Evolutionary conservation across 495 filamentous ascomycete genomes (phyloP), one percentile per base, ranked within the genome.

Genomic region (Aeminium ludgeri): DNA sequence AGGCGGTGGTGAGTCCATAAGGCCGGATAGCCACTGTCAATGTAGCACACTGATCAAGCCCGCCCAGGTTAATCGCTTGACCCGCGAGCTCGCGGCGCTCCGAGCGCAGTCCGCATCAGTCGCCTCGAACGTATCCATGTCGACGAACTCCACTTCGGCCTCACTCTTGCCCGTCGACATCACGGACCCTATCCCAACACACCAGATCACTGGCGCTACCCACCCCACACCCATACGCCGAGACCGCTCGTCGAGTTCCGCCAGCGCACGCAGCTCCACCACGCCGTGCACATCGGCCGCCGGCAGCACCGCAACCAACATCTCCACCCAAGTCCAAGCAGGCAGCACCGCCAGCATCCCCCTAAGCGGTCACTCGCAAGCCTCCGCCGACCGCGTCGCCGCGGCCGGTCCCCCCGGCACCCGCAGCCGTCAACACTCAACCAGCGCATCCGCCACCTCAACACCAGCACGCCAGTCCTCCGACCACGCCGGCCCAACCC

Each of bases 1-100:
- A 95, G 57, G 79, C 82, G n/a, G 76, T 93, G 52, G 86, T 87
- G 69, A 41, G 72, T 63, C 12, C 2, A 19, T 19, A 28, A n/a
- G 20, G 12, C 12, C 15, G 18, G 3, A 19, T 36, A 12, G 11
- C 19, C 39, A 17, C 34, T 20, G 27, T 20, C 19, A 25, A 15
- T 7, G n/a, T 4, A 13, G 7, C 23, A 8, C 12, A 20, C 41
- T 10, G 12, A 20, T 28, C 36, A 16, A 28, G 12, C 17, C 15
- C 17, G 20, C 10, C 4, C 53, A 91, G 85, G 82, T 93, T 34
- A 95, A 95, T 61, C 82, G 85, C 34, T 70, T 95, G 38, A 87
- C 82, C 1, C 76, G 86, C 41, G 86, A 95, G 53, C 76, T 95
- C 35, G 71, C 74, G 10, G 57, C 76, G 30, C 75, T 94, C 30